Evolutionary conservation across 2,329 filamentous ascomycete genomes (phyloP).

Genomic region (Ophiognomonia clavigignenti-juglandacearum): DNA sequence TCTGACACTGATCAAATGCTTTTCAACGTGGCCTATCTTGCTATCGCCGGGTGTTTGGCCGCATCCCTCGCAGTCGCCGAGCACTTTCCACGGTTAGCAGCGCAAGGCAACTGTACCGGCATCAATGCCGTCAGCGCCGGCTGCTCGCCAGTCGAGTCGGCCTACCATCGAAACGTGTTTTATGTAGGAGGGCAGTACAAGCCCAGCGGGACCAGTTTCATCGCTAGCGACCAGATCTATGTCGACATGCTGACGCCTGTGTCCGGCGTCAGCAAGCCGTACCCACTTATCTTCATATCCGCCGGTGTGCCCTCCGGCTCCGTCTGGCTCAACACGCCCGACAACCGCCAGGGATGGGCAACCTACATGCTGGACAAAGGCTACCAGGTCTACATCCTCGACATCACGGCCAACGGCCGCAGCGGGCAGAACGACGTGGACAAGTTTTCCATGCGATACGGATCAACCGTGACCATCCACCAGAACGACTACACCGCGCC

Average conservation of each 20-base stretch:
- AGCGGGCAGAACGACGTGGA: slow-evolving; percentile 18
- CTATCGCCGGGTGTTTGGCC: too few relatives aligned
- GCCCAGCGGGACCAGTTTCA: background rate
- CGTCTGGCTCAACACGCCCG: slow-evolving; percentile 40
- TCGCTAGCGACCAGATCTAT: slow-evolving; percentile 2
- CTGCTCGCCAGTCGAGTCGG: background rate
- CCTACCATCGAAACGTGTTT: slow-evolving; percentile 2
- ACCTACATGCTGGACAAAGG: slow-evolving; percentile 39
- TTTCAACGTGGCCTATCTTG: too few relatives aligned
- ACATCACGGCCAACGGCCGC: slow-evolving; percentile 22
- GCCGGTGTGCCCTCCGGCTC: background rate
- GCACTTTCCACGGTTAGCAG: too few relatives aligned
- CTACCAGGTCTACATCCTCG: slow-evolving; percentile 38
- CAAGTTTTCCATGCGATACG: slow-evolving; percentile 17
- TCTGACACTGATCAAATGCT: too few relatives aligned
- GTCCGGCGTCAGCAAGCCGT: background rate
- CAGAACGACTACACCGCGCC: slow-evolving; percentile 24
- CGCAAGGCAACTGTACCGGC: background rate
- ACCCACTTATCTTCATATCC: background rate
- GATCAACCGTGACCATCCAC: slow-evolving; percentile 14
- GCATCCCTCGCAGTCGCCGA: too few relatives aligned
- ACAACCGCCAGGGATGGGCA: slow-evolving; percentile 41
- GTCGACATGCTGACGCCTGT: background rate
- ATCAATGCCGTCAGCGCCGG: slow-evolving; percentile 3
- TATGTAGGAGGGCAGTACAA: slow-evolving; percentile 1